These are phyloP conservation scores for Hemerocallis citrina DNA, from an alignment of 106 monocot species.

Conservation along the genomic window DNA sequence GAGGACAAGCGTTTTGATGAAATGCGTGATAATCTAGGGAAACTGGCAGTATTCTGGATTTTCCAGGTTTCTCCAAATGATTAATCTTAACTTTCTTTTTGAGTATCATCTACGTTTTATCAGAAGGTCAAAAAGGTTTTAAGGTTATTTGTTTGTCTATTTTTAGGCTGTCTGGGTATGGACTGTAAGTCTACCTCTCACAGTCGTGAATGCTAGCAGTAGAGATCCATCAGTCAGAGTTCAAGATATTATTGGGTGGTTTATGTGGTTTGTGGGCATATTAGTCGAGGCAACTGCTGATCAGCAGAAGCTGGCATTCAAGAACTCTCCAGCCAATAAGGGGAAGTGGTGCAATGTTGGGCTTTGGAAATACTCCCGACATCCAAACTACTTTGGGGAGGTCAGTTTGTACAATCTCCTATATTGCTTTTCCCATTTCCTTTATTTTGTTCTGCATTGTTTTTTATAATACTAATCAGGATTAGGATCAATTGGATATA, in stretches of 20 bases:
- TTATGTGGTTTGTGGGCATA: slow-evolving; percentile 84
- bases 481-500: neutral
- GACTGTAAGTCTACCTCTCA: slow-evolving; percentile 95
- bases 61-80: slow-evolving; percentile 56
- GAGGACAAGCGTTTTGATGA: slow-evolving; percentile 91
- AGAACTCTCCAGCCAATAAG: slow-evolving; percentile 57
- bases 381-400: slow-evolving; percentile 99
- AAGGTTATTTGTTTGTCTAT: neutral
- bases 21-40: slow-evolving; percentile 71
- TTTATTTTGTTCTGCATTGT: neutral
- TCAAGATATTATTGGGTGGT: slow-evolving; percentile 93
- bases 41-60: slow-evolving; percentile 77
- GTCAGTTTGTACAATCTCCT: slow-evolving; percentile 26
- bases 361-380: slow-evolving; percentile 93
- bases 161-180: slow-evolving; percentile 93
- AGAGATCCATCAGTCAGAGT: slow-evolving; percentile 61
- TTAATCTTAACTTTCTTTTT: neutral
- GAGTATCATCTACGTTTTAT: neutral
- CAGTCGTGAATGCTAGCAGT: slow-evolving; percentile 81
- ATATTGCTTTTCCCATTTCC: neutral
- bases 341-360: slow-evolving; percentile 90
- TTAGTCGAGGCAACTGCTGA: slow-evolving; percentile 71
- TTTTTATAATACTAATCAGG: neutral
- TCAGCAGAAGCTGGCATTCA: slow-evolving; percentile 88
- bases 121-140: neutral